Evolutionary conservation across 352 stramenopile genomes (phyloP), one percentile per base, ranked within the genome.

Genomic region (Phytophthora aleatoria): DNA sequence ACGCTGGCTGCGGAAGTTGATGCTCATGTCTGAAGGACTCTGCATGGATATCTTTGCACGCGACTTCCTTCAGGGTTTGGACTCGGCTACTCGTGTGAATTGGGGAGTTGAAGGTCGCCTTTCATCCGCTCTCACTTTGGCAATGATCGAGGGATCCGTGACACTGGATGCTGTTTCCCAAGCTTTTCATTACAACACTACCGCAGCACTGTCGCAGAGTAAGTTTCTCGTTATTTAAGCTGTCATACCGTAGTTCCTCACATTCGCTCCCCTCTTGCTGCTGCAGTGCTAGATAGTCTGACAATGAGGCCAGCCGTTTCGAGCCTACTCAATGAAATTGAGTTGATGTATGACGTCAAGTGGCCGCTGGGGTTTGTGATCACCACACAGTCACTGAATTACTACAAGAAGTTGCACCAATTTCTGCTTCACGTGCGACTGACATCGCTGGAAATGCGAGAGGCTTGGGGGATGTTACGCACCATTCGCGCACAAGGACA

Each of bases 1-100:
- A 10, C 44, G 67, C 27, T 91, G 83, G 83, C 54, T 92, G 15
- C 77, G 79, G 15, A 85, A 75, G 15, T 64, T 94, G 16, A 77
- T 87, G 75, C 71, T 92, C 15, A 92, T 92, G 83, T 78, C 74
- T 16, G 83, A 91, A 69, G 83, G 83, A 2, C 64, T 91, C 7
- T 91, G 81, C 38, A 89, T 90, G 70, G 72, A 85, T 45, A 88
- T 90, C 27, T 89, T 94, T 27, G 71, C 73, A 20, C 81, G 78
- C 1, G 83, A 94, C 51, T 68, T 94, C 1, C 60, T 87, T 28
- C 43, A 42, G 11, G 71, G 76, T 28, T 56, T 90, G 28, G 64
- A 61, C n/a, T 84, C 78, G 3, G n/a, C 63, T 24, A 71, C 67
- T 53, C 79, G 81, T 8, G 64, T 79, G 3, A 74, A 80, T 26